A percentile compares a stretch with the other conserved stretches of the same genome.
Conservation (phyloP, 2,329 filamentous ascomycete species). For the Diaporthe vexans region DNA sequence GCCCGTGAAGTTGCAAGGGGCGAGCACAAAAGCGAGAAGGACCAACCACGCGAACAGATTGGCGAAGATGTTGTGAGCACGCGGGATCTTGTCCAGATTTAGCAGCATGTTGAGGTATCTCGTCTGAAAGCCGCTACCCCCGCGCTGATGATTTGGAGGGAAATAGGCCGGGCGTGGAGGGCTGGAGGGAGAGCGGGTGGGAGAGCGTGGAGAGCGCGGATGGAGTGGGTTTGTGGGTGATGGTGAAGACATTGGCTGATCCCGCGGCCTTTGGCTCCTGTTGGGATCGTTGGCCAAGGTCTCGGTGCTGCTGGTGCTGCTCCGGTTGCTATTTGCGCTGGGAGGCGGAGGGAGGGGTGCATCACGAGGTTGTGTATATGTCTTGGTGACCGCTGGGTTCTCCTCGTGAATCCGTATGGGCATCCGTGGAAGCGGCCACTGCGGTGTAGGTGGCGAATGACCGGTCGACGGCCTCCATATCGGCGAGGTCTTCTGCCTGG, state of each 20-base stretch:
- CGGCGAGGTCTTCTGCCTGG: constrained; percentile 34
- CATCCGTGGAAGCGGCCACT: constrained; percentile 39
- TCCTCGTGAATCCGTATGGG: constrained; percentile 33
- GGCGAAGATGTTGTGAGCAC: constrained; percentile 62
- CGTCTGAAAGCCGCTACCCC: constrained; percentile 43
- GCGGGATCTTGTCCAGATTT: constrained; percentile 60
- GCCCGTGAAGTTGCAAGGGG: constrained; percentile 65
- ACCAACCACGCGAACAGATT: constrained; percentile 63
- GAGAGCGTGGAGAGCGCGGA: constrained; percentile 12
- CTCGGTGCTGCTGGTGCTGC: constrained; percentile 37
- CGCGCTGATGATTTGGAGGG: constrained; percentile 30
- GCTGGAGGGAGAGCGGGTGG: neutral
- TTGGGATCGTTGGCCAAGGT: constrained; percentile 25
- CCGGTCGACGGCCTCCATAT: constrained; percentile 42
- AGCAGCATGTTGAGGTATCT: constrained; percentile 63
- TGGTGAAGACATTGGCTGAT: neutral
- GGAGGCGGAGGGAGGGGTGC: constrained; percentile 39
- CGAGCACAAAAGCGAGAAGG: constrained; percentile 65
- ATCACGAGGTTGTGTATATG: constrained; percentile 39
- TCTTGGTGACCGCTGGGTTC: constrained; percentile 37
- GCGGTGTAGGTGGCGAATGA: constrained; percentile 38
- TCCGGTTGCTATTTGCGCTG: constrained; percentile 22
- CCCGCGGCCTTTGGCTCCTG: neutral
- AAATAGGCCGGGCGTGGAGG: neutral
- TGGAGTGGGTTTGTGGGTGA: constrained; percentile 16